Percentiles rank a stretch among this genome's conserved stretches.
Conservation (phyloP, 495 filamentous ascomycete genomes). For the Pyrenopolyporus hunteri region DNA sequence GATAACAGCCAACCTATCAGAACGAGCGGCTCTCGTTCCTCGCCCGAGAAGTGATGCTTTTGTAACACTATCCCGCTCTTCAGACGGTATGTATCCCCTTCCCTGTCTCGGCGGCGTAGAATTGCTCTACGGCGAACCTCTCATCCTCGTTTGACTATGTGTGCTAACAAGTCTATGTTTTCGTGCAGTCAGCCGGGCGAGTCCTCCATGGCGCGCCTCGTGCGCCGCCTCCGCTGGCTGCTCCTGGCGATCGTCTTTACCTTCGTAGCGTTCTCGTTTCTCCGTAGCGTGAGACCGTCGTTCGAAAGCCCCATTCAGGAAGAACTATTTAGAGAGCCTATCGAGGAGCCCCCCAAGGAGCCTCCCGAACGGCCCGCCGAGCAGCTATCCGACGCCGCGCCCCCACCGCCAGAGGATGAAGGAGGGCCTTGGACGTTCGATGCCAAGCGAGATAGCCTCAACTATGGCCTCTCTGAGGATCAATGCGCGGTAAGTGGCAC, state of each 20-base stretch:
- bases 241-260: slow-evolving; percentile 27
- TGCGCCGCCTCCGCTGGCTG: slow-evolving; percentile 29
- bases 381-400: background rate
- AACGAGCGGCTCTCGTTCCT: slow-evolving; percentile 5
- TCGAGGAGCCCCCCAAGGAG: background rate
- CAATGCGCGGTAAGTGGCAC: slow-evolving; percentile 22
- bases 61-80: slow-evolving; percentile 3
- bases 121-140: background rate
- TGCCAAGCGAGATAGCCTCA: slow-evolving; percentile 18
- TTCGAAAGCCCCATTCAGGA: slow-evolving; percentile 7
- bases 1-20: slow-evolving; percentile 12
- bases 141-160: slow-evolving; percentile 15
- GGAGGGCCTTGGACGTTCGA: slow-evolving; percentile 29
- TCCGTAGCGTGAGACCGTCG: slow-evolving; percentile 10
- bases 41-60: slow-evolving; percentile 4
- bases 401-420: background rate
- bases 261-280: slow-evolving; percentile 5
- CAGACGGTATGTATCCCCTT: slow-evolving; percentile 15
- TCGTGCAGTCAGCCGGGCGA: slow-evolving; percentile 16
- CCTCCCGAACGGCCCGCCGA: background rate
- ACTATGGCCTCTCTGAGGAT: slow-evolving; percentile 30
- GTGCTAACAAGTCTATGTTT: slow-evolving; percentile 24
- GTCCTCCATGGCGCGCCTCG: slow-evolving; percentile 25
- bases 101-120: slow-evolving; percentile 3
- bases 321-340: background rate